Evolutionary conservation across 352 stramenopile species (phyloP).

Genomic region (Pythium sp.): DNA sequence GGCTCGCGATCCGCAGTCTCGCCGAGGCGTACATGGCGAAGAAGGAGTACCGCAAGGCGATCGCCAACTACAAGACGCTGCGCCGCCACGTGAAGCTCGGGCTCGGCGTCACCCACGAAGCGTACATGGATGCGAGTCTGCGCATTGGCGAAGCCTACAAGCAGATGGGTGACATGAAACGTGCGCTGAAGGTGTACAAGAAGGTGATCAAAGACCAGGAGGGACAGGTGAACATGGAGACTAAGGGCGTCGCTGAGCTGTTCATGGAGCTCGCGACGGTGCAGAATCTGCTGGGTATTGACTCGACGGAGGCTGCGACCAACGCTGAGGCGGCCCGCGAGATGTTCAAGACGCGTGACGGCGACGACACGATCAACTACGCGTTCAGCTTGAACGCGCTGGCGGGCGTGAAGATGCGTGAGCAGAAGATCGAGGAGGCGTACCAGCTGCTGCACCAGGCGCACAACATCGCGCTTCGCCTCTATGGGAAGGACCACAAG

Average conservation of each 20-base stretch:
- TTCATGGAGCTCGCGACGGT: conserved; percentile 74
- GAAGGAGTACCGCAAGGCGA: conserved; percentile 64
- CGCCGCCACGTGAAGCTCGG: conserved; percentile 67
- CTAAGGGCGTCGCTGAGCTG: conserved; percentile 65
- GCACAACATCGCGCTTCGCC: conserved; percentile 60
- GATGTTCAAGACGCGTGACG: conserved; percentile 66
- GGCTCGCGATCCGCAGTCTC: conserved; percentile 69
- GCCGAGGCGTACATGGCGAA: conserved; percentile 80
- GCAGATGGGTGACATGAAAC: conserved; percentile 54
- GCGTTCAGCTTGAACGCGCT: conserved; percentile 83
- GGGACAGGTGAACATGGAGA: conserved; percentile 56
- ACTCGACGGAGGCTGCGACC: conserved; percentile 37
- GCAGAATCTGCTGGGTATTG: conserved; percentile 33
- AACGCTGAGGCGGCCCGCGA: conserved; percentile 41
- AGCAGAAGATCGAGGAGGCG: conserved; percentile 51
- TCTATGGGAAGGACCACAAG: conserved; percentile 58
- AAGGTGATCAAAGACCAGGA: conserved; percentile 56
- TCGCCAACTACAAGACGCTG: conserved; percentile 67
- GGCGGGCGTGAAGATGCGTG: conserved; percentile 70
- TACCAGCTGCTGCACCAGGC: conserved; percentile 63
- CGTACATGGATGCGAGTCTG: conserved; percentile 68
- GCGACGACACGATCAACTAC: conserved; percentile 59
- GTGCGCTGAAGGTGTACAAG: conserved; percentile 50
- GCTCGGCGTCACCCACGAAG: conserved; percentile 65
- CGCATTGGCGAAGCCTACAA: conserved; percentile 72